Conservation (phyloP, 179 eudicot genomes). For the Kewa caespitosa region DNA sequence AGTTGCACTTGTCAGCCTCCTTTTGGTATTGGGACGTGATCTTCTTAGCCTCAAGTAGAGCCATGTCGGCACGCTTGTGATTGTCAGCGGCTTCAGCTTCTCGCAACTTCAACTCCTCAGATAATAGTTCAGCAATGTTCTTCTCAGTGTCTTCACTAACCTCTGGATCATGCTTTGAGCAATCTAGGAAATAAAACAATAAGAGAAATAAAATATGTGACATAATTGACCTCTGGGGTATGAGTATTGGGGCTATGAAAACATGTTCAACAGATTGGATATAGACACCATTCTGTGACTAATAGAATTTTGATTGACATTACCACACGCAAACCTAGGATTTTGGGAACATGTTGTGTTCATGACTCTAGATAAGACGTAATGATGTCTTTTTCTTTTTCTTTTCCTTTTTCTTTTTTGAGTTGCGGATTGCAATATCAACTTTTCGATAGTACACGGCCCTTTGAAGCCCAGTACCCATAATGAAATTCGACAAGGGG, state of each 20-base stretch:
- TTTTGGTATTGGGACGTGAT: conserved; percentile 71
- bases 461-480: neutral
- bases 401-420: no score
- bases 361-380: neutral
- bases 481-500: no score
- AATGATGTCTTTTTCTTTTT: neutral
- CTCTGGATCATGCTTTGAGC: conserved; percentile 43
- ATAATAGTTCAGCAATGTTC: conserved; percentile 41
- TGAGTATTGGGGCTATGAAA: neutral
- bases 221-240: neutral
- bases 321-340: no score
- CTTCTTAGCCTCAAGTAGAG: conserved; percentile 59
- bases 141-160: conserved; percentile 50
- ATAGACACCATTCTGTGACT: neutral
- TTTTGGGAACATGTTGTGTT: neutral
- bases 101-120: conserved; percentile 62
- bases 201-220: no score
- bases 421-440: no score
- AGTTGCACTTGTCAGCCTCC: conserved; percentile 87
- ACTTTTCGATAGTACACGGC: no score
- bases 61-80: conserved; percentile 61
- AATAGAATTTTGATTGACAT: no score
- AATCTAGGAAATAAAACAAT: conserved; percentile 28
- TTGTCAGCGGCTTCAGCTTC: conserved; percentile 61
- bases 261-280: neutral